phyloP scores from a whole-genome alignment of 2,329 filamentous ascomycete genomes.

The Epichloe uncinata region DNA sequence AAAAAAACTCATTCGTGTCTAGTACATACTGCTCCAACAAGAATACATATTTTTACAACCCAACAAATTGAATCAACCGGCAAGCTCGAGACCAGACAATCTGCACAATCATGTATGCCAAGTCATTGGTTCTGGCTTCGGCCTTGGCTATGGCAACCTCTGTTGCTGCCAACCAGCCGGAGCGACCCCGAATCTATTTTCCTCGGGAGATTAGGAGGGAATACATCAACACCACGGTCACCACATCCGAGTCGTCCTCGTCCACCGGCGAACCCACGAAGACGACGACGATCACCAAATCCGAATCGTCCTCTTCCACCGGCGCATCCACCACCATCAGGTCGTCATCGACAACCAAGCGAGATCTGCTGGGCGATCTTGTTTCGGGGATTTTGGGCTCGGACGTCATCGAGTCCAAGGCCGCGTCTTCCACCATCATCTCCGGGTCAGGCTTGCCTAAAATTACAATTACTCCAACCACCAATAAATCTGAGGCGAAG shows the following conservation, averaged over 20 bases:
- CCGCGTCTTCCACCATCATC: not conserved
- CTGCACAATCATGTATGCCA: constrained; percentile 33
- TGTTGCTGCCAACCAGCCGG: constrained; percentile 26
- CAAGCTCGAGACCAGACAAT: not conserved
- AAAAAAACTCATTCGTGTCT: not conserved
- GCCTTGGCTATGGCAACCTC: constrained; percentile 35
- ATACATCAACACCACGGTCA: constrained; percentile 29
- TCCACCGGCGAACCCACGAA: constrained; percentile 9
- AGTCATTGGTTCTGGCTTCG: constrained; percentile 32
- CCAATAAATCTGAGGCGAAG: not conserved
- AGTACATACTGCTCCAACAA: not conserved
- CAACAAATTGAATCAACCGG: not conserved
- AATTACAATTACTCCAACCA: not conserved
- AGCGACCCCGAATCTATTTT: constrained; percentile 42
- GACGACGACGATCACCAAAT: constrained; percentile 2
- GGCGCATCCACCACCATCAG: constrained; percentile 9
- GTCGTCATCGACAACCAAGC: constrained; percentile 9
- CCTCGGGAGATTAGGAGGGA: constrained; percentile 42
- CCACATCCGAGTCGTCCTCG: constrained; percentile 13
- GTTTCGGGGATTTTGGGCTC: constrained; percentile 11
- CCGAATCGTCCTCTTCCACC: constrained; percentile 9
- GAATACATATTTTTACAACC: not conserved
- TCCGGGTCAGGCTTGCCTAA: not conserved
- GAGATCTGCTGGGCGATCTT: constrained; percentile 11
- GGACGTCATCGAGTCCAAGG: not conserved